Conservation (phyloP, 768 basidiomycete species). For the Suillus weaverae region DNA sequence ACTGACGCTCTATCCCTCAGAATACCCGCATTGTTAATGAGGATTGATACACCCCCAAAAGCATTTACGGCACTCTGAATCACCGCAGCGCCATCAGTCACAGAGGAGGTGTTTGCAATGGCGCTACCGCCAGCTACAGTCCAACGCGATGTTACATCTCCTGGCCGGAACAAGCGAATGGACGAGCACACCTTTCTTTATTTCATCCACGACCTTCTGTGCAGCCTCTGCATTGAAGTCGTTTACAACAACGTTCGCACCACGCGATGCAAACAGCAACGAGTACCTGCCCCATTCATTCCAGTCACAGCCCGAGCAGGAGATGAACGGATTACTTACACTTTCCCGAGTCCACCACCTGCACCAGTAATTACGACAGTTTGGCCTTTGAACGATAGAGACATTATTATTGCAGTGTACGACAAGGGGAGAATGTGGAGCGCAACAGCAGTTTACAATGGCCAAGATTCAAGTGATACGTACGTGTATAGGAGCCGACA, state of each 20-base stretch:
- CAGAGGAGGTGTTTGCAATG: slow-evolving; percentile 82
- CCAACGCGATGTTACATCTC: slow-evolving; percentile 5
- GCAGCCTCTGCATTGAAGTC: slow-evolving; percentile 89
- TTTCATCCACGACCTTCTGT: slow-evolving; percentile 90
- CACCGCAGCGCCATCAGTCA: slow-evolving; percentile 82
- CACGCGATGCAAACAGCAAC: slow-evolving; percentile 86
- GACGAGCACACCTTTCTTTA: slow-evolving; percentile 63
- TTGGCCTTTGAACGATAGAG: slow-evolving; percentile 79
- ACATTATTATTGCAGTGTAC: slow-evolving; percentile 36
- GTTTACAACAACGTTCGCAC: slow-evolving; percentile 94
- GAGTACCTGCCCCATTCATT: slow-evolving; percentile 63
- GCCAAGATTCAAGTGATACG: background rate
- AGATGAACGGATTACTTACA: slow-evolving; percentile 50
- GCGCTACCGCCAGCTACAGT: slow-evolving; percentile 83
- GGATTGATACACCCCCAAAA: slow-evolving; percentile 81
- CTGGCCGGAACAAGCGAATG: background rate
- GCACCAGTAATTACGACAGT: slow-evolving; percentile 96
- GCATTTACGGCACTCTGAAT: slow-evolving; percentile 82
- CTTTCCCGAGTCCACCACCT: slow-evolving; percentile 90
- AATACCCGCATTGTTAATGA: slow-evolving; percentile 97
- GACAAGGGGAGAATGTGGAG: background rate
- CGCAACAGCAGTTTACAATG: background rate
- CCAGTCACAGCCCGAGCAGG: background rate
- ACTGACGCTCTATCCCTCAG: slow-evolving; percentile 75
- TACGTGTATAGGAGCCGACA: too few relatives aligned